A percentile compares a stretch with the other conserved stretches of the same genome.
Conservation (phyloP, 2,329 filamentous ascomycete species). For the Amphichorda felina region DNA sequence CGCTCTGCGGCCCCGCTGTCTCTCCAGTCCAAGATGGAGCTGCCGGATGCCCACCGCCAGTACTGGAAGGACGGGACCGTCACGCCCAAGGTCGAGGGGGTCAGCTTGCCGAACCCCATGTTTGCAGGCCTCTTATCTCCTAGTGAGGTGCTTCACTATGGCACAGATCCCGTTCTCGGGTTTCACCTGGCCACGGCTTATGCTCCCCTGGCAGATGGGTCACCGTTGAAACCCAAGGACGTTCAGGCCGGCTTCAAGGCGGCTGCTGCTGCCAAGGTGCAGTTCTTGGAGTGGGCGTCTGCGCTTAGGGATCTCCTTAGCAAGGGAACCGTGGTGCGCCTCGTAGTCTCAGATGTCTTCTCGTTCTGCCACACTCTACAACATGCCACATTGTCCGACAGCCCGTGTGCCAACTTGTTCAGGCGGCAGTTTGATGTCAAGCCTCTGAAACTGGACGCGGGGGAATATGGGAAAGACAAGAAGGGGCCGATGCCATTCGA, state of each 20-base stretch:
- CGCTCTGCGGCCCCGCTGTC: slow-evolving; percentile 26
- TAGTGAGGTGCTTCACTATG: slow-evolving; percentile 30
- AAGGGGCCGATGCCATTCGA: slow-evolving; percentile 33
- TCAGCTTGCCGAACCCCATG: slow-evolving; percentile 29
- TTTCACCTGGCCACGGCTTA: slow-evolving; percentile 44
- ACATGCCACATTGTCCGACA: slow-evolving; percentile 15
- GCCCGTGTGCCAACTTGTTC: slow-evolving; percentile 25
- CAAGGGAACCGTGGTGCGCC: slow-evolving; percentile 27
- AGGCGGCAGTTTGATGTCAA: slow-evolving; percentile 25
- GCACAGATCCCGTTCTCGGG: slow-evolving; percentile 37
- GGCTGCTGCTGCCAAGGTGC: slow-evolving; percentile 22
- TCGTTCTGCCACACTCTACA: slow-evolving; percentile 40
- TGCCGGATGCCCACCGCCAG: slow-evolving; percentile 11
- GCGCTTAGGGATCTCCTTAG: slow-evolving; percentile 22
- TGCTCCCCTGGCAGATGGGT: slow-evolving; percentile 21
- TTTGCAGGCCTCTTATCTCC: slow-evolving; percentile 22
- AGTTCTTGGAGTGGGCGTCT: slow-evolving; percentile 33
- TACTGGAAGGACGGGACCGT: slow-evolving; percentile 24
- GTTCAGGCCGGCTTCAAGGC: slow-evolving; percentile 9
- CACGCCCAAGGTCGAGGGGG: slow-evolving; percentile 7
- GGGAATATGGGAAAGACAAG: slow-evolving; percentile 22
- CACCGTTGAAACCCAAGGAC: slow-evolving; percentile 20
- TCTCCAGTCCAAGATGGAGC: slow-evolving; percentile 10
- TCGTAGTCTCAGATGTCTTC: slow-evolving; percentile 34
- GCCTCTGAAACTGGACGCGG: slow-evolving; percentile 26